A percentile compares a stretch with the other conserved stretches of the same genome.
Conservation (phyloP, 805 yeast species). For the Torulaspora indica region DNA sequence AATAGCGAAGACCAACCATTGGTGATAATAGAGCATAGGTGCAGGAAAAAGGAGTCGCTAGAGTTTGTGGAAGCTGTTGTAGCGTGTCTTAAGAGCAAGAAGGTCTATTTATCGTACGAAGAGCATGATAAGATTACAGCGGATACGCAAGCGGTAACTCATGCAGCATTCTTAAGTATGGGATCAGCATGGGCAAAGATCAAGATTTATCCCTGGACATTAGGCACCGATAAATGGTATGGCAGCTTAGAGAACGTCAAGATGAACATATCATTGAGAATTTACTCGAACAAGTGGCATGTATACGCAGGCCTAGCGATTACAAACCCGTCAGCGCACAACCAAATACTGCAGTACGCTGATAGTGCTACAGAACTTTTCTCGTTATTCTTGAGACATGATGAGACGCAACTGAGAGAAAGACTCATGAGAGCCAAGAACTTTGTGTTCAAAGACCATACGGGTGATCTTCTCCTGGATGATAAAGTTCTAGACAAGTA, state of each 20-base stretch:
- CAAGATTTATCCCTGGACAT: conserved; percentile 82
- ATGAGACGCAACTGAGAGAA: conserved; percentile 49
- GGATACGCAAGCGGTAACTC: conserved; percentile 97
- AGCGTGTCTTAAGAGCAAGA: conserved; percentile 69
- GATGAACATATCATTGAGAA: conserved; percentile 85
- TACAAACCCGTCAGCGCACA: conserved; percentile 90
- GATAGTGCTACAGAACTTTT: conserved; percentile 77
- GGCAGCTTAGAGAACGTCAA: conserved; percentile 97
- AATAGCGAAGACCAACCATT: conserved; percentile 88
- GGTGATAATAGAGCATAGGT: conserved; percentile 75
- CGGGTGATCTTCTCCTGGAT: conserved; percentile 63
- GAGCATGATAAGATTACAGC: conserved; percentile 96
- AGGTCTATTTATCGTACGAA: conserved; percentile 71
- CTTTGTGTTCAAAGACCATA: conserved; percentile 65
- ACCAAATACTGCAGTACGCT: conserved; percentile 85
- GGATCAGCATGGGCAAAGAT: conserved; percentile 90
- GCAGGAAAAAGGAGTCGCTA: conserved; percentile 47
- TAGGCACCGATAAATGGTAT: conserved; percentile 53
- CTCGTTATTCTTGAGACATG: conserved; percentile 73
- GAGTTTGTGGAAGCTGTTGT: conserved; percentile 59
- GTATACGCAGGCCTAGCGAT: conserved; percentile 97
- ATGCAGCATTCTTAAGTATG: conserved; percentile 95
- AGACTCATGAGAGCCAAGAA: conserved; percentile 65
- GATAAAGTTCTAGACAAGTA: conserved; percentile 74
- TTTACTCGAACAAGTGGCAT: conserved; percentile 93